These are phyloP conservation scores for Nakazawaea wickerhamii DNA, from an alignment of 805 yeast genomes.

Conservation along the genomic window DNA sequence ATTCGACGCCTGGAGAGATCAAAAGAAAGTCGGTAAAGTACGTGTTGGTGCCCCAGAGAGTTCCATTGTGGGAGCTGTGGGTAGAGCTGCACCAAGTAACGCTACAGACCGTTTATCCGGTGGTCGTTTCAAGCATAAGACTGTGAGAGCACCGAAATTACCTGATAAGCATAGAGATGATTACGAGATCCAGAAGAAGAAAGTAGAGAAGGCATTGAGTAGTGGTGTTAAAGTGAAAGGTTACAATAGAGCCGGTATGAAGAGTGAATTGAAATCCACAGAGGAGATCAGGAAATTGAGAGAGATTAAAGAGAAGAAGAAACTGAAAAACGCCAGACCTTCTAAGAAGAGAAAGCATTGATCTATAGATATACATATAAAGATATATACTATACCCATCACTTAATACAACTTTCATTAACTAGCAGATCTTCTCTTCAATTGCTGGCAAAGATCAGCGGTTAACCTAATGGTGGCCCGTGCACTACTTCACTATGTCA, in stretches of 20 bases:
- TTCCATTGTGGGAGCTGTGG: slow-evolving; percentile 23
- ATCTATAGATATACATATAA: neutral
- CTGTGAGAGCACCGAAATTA: slow-evolving; percentile 71
- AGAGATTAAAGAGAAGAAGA: slow-evolving; percentile 59
- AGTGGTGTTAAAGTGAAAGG: slow-evolving; percentile 73
- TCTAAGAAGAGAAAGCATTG: slow-evolving; percentile 32
- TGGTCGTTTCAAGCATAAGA: slow-evolving; percentile 67
- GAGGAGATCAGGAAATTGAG: slow-evolving; percentile 80
- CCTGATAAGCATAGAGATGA: slow-evolving; percentile 93
- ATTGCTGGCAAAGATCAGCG: too few relatives aligned
- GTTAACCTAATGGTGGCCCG: too few relatives aligned
- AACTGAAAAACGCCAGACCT: slow-evolving; percentile 85
- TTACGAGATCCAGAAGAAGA: slow-evolving; percentile 73
- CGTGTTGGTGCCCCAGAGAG: slow-evolving; percentile 52
- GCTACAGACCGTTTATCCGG: slow-evolving; percentile 26
- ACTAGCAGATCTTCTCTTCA: too few relatives aligned
- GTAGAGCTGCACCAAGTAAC: slow-evolving; percentile 29
- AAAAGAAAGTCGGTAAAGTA: slow-evolving; percentile 48
- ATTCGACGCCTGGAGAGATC: slow-evolving; percentile 86
- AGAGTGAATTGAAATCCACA: slow-evolving; percentile 57
- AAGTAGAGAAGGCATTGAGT: slow-evolving; percentile 74
- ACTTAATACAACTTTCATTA: too few relatives aligned
- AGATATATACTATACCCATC: too few relatives aligned
- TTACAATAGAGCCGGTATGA: slow-evolving; percentile 39
- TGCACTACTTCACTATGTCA: too few relatives aligned